Evolutionary conservation across 306 rosid species (phyloP).

Genomic region (Dalbergia oliveri): DNA sequence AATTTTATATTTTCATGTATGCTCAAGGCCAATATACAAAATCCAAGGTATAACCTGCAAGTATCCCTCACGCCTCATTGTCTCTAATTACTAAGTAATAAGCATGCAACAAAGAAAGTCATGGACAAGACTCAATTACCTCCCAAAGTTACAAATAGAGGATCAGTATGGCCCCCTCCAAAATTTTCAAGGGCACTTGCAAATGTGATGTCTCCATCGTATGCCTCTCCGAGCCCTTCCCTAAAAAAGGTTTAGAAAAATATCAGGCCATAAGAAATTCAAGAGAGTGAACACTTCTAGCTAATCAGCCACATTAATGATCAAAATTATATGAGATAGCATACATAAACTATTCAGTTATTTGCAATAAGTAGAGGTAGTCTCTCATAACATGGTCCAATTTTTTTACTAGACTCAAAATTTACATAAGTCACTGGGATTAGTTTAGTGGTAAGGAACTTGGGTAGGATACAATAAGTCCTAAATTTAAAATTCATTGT

Average conservation of each 20-base stretch:
- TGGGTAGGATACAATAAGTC: no score
- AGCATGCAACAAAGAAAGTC: background rate
- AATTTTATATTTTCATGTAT: background rate
- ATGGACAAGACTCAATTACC: constrained; percentile 55
- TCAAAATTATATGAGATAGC: constrained; percentile 1
- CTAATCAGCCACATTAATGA: background rate
- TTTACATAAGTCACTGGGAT: no score
- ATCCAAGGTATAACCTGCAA: constrained; percentile 9
- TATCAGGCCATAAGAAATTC: constrained; percentile 37
- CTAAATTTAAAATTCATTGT: no score
- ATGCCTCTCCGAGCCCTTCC: constrained; percentile 93
- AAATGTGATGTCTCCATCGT: constrained; percentile 88
- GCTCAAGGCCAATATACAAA: constrained; percentile 1
- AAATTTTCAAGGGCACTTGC: constrained; percentile 87
- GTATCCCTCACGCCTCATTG: background rate
- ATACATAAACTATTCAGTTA: background rate
- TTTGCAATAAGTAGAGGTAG: background rate
- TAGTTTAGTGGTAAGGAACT: no score
- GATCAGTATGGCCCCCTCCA: constrained; percentile 96
- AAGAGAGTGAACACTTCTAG: background rate
- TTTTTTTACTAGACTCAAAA: background rate
- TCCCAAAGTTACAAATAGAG: constrained; percentile 93
- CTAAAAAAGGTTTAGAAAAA: constrained; percentile 49
- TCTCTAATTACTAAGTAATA: constrained; percentile 26
- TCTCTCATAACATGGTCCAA: background rate